Conservation (phyloP, 352 stramenopile species). For the Pythium rhizo-oryzae region DNA sequence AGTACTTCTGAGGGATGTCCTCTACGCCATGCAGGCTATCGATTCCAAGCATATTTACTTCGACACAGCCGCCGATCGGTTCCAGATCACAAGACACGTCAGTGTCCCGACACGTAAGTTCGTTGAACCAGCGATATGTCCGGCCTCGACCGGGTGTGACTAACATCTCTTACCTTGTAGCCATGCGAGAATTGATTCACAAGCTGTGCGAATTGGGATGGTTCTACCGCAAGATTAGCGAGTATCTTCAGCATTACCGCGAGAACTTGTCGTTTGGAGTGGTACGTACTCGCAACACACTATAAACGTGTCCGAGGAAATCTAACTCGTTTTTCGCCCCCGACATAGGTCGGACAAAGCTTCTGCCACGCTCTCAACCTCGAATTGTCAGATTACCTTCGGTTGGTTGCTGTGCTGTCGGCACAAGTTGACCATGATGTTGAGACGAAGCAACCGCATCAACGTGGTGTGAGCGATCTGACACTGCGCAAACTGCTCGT, state of each 20-base stretch:
- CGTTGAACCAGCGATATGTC: neutral
- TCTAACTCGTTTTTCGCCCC: neutral
- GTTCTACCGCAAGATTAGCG: constrained; percentile 87
- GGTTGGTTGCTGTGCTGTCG: constrained; percentile 91
- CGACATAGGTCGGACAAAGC: constrained; percentile 70
- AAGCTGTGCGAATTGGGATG: constrained; percentile 89
- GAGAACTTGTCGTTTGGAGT: constrained; percentile 78
- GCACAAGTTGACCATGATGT: constrained; percentile 89
- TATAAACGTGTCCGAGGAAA: neutral
- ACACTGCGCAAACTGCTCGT: constrained; percentile 90
- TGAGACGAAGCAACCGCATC: constrained; percentile 48
- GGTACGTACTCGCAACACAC: constrained; percentile 35
- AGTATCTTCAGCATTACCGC: constrained; percentile 77
- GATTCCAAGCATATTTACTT: constrained; percentile 91
- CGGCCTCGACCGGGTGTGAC: neutral
- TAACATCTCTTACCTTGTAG: constrained; percentile 32
- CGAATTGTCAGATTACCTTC: constrained; percentile 93
- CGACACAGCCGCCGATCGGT: constrained; percentile 70
- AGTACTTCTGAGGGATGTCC: constrained; percentile 89
- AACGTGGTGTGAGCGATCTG: constrained; percentile 51
- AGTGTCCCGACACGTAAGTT: constrained; percentile 79
- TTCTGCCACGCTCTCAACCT: constrained; percentile 92
- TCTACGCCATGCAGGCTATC: constrained; percentile 93
- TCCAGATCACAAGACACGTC: constrained; percentile 78
- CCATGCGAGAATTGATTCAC: constrained; percentile 83